These are phyloP conservation scores for Trichocomaceae sp. DNA, from an alignment of 2,329 filamentous ascomycete genomes.

Conservation along the genomic window DNA sequence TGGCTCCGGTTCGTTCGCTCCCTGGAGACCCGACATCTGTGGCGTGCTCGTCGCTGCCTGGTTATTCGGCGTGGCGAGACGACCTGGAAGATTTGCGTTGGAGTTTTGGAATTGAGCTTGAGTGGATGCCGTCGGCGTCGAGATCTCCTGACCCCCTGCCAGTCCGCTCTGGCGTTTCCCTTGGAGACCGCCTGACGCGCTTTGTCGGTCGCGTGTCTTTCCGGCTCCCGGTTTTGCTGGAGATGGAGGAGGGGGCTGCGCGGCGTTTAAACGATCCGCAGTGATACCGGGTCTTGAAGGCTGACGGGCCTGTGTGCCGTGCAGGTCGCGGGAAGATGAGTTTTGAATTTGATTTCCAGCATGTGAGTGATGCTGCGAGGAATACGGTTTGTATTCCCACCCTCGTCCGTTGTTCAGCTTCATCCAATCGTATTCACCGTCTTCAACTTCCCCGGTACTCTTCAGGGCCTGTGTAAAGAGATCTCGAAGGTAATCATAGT, in stretches of 20 bases:
- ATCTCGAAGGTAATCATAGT: conserved; percentile 96
- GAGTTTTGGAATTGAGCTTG: conserved; percentile 97
- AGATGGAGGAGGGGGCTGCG: conserved; percentile 79
- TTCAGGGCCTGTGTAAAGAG: conserved; percentile 94
- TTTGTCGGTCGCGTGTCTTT: conserved; percentile 67
- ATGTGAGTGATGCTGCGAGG: conserved; percentile 62
- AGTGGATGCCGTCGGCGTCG: conserved; percentile 81
- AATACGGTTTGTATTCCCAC: conserved; percentile 73
- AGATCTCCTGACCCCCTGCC: conserved; percentile 53
- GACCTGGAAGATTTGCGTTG: conserved; percentile 70
- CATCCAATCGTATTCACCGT: conserved; percentile 99
- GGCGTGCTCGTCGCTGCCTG: conserved; percentile 54
- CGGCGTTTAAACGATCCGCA: conserved; percentile 85
- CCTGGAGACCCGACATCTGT: conserved; percentile 50
- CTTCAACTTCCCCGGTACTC: conserved; percentile 88
- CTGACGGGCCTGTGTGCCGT: conserved; percentile 59
- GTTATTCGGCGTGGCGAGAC: conserved; percentile 47
- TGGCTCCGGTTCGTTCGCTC: conserved; percentile 62
- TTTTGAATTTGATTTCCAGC: conserved; percentile 72
- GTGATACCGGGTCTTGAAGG: conserved; percentile 60
- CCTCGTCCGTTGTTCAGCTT: conserved; percentile 91
- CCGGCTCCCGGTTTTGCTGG: conserved; percentile 71
- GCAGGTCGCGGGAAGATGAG: conserved; percentile 76
- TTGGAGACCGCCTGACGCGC: conserved; percentile 64
- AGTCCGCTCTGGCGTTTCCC: conserved; percentile 64